Evolutionary conservation across 2,329 filamentous ascomycete species (phyloP).

Genomic region (Xylariaceae sp.): DNA sequence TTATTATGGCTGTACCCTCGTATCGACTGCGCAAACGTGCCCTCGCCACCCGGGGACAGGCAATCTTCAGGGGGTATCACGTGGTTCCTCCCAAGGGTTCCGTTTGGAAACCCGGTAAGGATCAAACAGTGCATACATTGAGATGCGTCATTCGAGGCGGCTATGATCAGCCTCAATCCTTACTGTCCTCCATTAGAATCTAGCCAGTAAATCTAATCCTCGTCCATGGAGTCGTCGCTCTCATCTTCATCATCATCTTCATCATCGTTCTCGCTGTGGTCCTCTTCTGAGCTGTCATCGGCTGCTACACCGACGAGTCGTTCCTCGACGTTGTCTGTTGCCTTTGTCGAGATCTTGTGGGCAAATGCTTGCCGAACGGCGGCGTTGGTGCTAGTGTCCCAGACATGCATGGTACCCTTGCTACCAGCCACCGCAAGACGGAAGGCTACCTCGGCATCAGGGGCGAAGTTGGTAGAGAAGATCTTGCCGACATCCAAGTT

Average conservation of each 20-base stretch:
- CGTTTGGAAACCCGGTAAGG: conserved; percentile 6
- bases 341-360: conserved; percentile 53
- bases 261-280: conserved; percentile 35
- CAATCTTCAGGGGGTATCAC: background rate
- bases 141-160: conserved; percentile 18
- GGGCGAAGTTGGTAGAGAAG: conserved; percentile 85
- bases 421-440: conserved; percentile 89
- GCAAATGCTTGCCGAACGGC: conserved; percentile 82
- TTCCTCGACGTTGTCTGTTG: conserved; percentile 63
- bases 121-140: conserved; percentile 9
- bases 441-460: conserved; percentile 87
- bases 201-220: conserved; percentile 38
- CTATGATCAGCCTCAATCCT: conserved; percentile 12
- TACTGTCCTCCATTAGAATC: background rate
- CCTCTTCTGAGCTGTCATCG: conserved; percentile 50
- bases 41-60: background rate
- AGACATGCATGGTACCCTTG: conserved; percentile 86
- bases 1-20: background rate
- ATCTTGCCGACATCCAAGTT: conserved; percentile 93
- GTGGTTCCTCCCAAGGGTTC: conserved; percentile 4
- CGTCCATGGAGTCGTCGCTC: conserved; percentile 51
- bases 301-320: conserved; percentile 69
- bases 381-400: conserved; percentile 92
- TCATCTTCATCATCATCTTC: conserved; percentile 29
- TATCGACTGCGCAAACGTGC: background rate